Evolutionary conservation across 1,284 basidiomycete species (phyloP).

Genomic region (Puccinia polysora): DNA sequence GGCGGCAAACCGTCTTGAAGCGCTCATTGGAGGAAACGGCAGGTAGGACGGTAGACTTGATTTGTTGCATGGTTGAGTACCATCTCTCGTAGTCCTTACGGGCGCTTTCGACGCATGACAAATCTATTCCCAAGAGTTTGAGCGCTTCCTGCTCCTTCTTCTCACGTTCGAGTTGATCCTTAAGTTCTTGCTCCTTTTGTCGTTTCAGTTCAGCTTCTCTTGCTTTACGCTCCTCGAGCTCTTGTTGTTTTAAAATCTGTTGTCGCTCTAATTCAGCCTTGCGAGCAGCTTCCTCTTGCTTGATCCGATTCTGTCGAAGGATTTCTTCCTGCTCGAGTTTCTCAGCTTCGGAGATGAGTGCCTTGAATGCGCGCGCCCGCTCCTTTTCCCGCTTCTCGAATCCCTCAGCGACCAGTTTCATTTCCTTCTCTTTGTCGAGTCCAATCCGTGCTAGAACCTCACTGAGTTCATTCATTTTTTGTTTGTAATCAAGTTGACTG

Average conservation of each 20-base stretch:
- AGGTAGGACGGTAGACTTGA: constrained; percentile 72
- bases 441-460: constrained; percentile 25
- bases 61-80: constrained; percentile 33
- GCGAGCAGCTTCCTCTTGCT: constrained; percentile 27
- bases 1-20: constrained; percentile 56
- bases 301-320: constrained; percentile 9
- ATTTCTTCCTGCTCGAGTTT: constrained; percentile 34
- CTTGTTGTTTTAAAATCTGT: constrained; percentile 20
- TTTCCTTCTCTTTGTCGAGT: constrained; percentile 25
- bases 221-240: constrained; percentile 13
- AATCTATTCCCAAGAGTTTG: neutral
- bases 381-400: constrained; percentile 38
- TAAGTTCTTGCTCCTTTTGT: constrained; percentile 2
- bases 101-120: neutral
- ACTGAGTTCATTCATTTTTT: constrained; percentile 38
- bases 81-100: constrained; percentile 27
- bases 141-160: constrained; percentile 33
- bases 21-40: constrained; percentile 64
- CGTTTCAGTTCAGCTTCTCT: constrained; percentile 6
- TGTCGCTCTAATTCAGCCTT: constrained; percentile 32
- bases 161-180: constrained; percentile 7
- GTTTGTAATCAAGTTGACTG: constrained; percentile 11
- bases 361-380: constrained; percentile 7
- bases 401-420: constrained; percentile 4
- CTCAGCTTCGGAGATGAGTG: constrained; percentile 29